Percentiles rank a stretch among this genome's conserved stretches.
phyloP scores from a whole-genome alignment of 768 basidiomycete genomes.

The Amanita phalloides region DNA sequence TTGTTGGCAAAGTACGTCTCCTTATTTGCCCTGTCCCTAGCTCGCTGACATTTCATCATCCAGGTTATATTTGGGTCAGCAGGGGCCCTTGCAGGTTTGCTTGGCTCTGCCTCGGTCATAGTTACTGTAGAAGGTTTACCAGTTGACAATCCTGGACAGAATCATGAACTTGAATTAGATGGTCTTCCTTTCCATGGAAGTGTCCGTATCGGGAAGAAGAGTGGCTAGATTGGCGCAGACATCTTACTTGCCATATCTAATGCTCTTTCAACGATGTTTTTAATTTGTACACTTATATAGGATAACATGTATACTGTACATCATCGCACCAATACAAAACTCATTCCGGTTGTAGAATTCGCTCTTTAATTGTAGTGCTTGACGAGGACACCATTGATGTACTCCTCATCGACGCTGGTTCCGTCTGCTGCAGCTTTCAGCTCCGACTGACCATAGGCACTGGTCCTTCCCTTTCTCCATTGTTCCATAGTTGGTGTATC shows the following conservation, averaged over 20 bases:
- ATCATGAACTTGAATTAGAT: conserved; percentile 42
- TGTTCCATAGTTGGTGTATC: conserved; percentile 39
- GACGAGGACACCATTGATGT: conserved; percentile 42
- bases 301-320: too few species aligned
- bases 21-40: not conserved
- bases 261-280: not conserved
- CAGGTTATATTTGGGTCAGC: conserved; percentile 60
- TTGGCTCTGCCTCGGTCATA: conserved; percentile 51
- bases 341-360: not conserved
- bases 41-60: conserved; percentile 1
- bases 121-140: conserved; percentile 54
- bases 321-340: too few species aligned
- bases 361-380: conserved; percentile 40
- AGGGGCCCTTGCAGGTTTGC: conserved; percentile 61
- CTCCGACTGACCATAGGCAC: conserved; percentile 38
- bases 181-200: conserved; percentile 61
- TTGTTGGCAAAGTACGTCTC: conserved; percentile 57
- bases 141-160: conserved; percentile 20
- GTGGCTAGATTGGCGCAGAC: not conserved
- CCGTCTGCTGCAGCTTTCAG: conserved; percentile 27
- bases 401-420: conserved; percentile 40
- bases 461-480: conserved; percentile 42
- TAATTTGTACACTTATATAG: too few species aligned
- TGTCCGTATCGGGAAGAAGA: conserved; percentile 55
- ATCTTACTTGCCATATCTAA: not conserved